Evolutionary conservation across 1,284 basidiomycete species (phyloP).

Genomic region (Takashimella tepidaria): DNA sequence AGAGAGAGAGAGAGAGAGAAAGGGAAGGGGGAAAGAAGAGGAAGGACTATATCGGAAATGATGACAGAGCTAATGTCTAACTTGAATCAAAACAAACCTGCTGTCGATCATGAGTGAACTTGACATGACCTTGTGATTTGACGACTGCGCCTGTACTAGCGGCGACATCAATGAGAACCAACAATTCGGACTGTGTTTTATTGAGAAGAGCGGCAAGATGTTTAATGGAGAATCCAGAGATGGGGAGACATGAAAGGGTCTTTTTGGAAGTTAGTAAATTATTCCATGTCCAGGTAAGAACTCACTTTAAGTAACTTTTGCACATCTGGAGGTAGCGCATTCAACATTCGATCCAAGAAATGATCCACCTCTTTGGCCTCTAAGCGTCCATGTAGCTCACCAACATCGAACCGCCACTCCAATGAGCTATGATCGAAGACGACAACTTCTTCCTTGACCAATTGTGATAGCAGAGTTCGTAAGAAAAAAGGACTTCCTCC

Average conservation of each 20-base stretch:
- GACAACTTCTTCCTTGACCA: constrained; percentile 31
- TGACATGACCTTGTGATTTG: constrained; percentile 6
- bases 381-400: constrained; percentile 24
- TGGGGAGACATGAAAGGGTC: constrained; percentile 31
- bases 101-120: constrained; percentile 39
- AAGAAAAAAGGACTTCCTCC: constrained; percentile 30
- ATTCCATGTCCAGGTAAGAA: not conserved
- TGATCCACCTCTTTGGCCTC: constrained; percentile 30
- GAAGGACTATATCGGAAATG: not conserved
- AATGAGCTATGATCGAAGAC: constrained; percentile 26
- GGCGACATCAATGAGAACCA: not conserved
- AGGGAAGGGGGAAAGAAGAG: not conserved
- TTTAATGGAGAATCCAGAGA: constrained; percentile 15
- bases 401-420: constrained; percentile 28
- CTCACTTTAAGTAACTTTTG: constrained; percentile 25
- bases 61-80: too few relatives aligned
- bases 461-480: constrained; percentile 22
- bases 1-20: too few relatives aligned
- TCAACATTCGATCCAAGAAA: constrained; percentile 24
- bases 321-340: constrained; percentile 16
- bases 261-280: constrained; percentile 3
- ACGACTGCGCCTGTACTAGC: constrained; percentile 12
- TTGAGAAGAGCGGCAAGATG: not conserved
- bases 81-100: constrained; percentile 20
- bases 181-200: not conserved